phyloP scores from a whole-genome alignment of 495 filamentous ascomycete genomes.

The Trichocladium antarcticum region DNA sequence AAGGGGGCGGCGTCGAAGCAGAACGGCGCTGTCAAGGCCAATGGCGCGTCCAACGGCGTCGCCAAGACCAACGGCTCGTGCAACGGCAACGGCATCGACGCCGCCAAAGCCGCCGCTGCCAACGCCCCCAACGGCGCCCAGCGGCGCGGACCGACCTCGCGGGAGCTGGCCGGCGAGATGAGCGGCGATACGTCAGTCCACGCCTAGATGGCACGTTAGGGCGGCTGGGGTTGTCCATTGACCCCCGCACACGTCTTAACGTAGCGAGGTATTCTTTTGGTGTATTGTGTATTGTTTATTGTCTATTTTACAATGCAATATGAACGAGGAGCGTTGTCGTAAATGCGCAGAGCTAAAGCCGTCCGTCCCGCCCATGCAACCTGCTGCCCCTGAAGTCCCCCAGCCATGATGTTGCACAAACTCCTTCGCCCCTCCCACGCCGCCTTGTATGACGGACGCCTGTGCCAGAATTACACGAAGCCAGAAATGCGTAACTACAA shows the following conservation, averaged over 20 bases:
- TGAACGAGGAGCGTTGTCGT: conserved; percentile 4
- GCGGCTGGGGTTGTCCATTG: not conserved
- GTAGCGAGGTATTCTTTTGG: not conserved
- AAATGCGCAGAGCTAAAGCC: not conserved
- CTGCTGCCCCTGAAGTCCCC: too few relatives aligned
- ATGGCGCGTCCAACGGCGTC: not conserved
- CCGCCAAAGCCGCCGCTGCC: not conserved
- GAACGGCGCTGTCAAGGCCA: not conserved
- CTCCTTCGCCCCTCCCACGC: not conserved
- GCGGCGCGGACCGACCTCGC: conserved; percentile 35
- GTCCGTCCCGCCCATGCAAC: too few relatives aligned
- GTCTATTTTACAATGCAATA: not conserved
- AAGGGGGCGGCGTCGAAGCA: not conserved
- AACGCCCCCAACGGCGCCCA: conserved; percentile 13
- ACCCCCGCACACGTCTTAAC: too few relatives aligned
- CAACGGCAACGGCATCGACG: not conserved
- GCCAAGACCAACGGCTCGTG: not conserved
- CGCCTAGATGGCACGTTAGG: not conserved
- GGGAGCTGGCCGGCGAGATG: conserved; percentile 45
- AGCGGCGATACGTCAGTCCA: conserved; percentile 37
- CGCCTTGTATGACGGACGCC: not conserved
- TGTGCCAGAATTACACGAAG: not conserved
- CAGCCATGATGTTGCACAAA: not conserved
- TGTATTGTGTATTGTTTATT: not conserved
- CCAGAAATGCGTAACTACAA: not conserved